Percentiles rank a stretch among this genome's conserved stretches.
Conservation (phyloP, 202 grass and related monocot species). For the Saccharum hybrid region DNA sequence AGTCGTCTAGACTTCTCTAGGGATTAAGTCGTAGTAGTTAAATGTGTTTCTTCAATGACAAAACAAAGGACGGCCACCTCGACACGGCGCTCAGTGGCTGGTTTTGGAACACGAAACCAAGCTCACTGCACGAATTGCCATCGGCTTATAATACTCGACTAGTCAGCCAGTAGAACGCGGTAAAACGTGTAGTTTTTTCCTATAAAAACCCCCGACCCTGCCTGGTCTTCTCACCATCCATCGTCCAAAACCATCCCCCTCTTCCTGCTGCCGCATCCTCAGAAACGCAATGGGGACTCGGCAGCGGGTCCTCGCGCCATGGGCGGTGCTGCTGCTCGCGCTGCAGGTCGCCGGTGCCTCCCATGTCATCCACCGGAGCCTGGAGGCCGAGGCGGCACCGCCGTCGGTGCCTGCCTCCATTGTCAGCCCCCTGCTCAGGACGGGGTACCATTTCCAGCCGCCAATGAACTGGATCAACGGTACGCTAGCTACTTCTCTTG, state of each 20-base stretch:
- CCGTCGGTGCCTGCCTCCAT: slow-evolving; percentile 46
- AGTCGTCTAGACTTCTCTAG: no score
- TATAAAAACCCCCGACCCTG: slow-evolving; percentile 38
- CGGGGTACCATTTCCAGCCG: slow-evolving; percentile 84
- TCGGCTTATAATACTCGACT: background rate
- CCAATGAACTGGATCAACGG: slow-evolving; percentile 81
- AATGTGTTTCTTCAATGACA: background rate
- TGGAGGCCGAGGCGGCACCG: slow-evolving; percentile 29
- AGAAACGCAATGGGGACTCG: slow-evolving; percentile 40
- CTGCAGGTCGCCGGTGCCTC: slow-evolving; percentile 52
- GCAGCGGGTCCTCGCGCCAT: slow-evolving; percentile 37
- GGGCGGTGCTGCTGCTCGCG: slow-evolving; percentile 44
- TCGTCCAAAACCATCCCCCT: background rate
- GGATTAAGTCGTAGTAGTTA: background rate
- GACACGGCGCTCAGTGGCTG: background rate
- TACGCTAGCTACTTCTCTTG: slow-evolving; percentile 31
- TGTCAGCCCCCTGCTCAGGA: slow-evolving; percentile 53
- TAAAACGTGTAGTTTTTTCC: slow-evolving; percentile 1
- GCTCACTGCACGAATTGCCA: background rate
- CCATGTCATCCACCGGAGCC: slow-evolving; percentile 45
- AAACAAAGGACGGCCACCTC: background rate
- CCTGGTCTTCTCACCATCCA: slow-evolving; percentile 2
- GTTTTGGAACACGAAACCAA: slow-evolving; percentile 14
- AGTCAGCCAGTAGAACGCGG: background rate
- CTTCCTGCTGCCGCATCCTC: background rate